Evolutionary conservation across 1,284 basidiomycete genomes (phyloP), one percentile per base, ranked within the genome.

Genomic region (Leccinum fallax): DNA sequence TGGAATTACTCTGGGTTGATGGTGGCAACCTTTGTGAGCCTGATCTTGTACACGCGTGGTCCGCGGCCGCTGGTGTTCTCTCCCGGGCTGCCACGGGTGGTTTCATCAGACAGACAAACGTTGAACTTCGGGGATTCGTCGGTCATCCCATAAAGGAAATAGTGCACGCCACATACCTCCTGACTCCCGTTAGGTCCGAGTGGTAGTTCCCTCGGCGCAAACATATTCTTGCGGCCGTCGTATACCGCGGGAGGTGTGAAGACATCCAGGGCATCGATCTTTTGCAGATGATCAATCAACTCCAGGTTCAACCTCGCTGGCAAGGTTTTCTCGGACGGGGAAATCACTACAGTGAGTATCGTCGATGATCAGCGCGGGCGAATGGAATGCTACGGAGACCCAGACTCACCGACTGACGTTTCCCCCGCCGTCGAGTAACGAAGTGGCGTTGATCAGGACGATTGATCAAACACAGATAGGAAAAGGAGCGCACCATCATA

Each of bases 151-250:
- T 34, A 52, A 7, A 30, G 46, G 30, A 21, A 57, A 32, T 52
- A 19, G 59, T 7, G 16, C 19, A 58, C 65, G 70, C 64, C 63
- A 77, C 72, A 59, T 64, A 77, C 86, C 71, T 87, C 85, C 62
- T 81, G 79, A 1, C 78, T 78, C 15, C 76, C 77, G 0, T 65
- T 71, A 1, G 79, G 79, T 8, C 81, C 84, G 59, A 92, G 86
- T 0, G 83, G 81, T 8, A 92, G 77, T 60, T 81, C 78, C 51
- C 79, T 77, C 4, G 82, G 76, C 11, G 86, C 77, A 69, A 90
- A 92, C 63, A 93, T 71, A 64, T 92, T 93, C 73, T 92, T 93
- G 19, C 89, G 78, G 1, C 91, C 90, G 63, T 93, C 90, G 63
- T 92, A 92, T 1, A 84, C 89, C 10, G 82, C 85, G 6, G 79